Conservation (phyloP, 345 rosid genomes). For the Conringia planisiliqua region DNA sequence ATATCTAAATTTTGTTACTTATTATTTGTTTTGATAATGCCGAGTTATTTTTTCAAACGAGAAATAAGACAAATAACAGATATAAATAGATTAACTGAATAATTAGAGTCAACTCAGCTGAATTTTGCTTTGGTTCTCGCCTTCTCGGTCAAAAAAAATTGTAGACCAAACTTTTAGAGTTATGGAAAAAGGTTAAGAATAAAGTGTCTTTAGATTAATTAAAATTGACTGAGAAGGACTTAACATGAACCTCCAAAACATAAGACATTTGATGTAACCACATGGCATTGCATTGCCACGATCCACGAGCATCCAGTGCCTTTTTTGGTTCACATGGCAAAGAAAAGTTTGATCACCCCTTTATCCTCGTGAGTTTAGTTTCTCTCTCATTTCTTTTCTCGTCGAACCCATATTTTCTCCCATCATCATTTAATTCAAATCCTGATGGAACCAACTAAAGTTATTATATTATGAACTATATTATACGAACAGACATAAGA, state of each 20-base stretch:
- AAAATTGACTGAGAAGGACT: neutral
- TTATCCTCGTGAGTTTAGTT: conserved; percentile 18
- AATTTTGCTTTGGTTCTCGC: no score
- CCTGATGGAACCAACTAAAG: neutral
- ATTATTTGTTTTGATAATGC: no score
- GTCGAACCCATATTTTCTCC: conserved; percentile 15
- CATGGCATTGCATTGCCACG: neutral
- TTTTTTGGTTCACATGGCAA: conserved; percentile 25
- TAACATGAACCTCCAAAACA: neutral
- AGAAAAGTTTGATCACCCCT: conserved; percentile 11
- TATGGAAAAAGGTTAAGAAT: no score
- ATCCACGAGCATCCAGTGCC: conserved; percentile 19
- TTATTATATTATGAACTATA: neutral
- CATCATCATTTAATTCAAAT: conserved; percentile 15
- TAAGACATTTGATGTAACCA: conserved; percentile 3
- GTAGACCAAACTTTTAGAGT: no score
- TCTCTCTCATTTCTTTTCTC: neutral
- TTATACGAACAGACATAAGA: neutral
- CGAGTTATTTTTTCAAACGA: no score
- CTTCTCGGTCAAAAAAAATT: no score
- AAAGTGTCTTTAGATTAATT: neutral
- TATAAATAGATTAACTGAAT: no score
- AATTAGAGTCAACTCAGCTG: no score
- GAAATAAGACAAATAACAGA: no score
- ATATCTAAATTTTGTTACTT: no score